Evolutionary conservation across 805 yeast genomes (phyloP).

Genomic region (Kluyveromyces starmeri): DNA sequence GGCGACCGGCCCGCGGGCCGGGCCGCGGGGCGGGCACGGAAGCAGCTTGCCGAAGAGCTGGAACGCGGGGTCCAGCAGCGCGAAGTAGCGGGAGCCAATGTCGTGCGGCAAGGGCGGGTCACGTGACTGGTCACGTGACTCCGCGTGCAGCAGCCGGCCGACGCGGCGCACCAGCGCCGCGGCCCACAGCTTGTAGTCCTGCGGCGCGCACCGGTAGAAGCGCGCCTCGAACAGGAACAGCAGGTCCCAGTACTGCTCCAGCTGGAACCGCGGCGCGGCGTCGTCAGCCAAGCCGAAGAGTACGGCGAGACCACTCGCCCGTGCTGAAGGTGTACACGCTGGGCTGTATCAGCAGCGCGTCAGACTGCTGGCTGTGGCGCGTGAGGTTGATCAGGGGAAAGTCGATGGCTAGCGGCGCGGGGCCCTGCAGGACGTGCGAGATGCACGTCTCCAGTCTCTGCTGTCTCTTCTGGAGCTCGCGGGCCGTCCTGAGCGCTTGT

Average conservation of each 20-base stretch:
- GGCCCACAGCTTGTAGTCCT: constrained; percentile 8
- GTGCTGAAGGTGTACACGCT: neutral
- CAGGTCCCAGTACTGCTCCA: constrained; percentile 27
- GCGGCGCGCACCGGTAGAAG: constrained; percentile 9
- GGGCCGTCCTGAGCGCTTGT: too few species aligned
- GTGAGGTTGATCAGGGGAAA: constrained; percentile 3
- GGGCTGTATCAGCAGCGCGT: constrained; percentile 1
- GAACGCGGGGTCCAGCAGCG: constrained; percentile 20
- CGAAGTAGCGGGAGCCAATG: constrained; percentile 18
- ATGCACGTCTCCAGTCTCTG: constrained; percentile 1
- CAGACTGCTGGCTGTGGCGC: neutral
- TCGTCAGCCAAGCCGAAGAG: constrained; percentile 3
- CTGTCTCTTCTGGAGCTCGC: constrained; percentile 3
- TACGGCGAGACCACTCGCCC: constrained; percentile 2
- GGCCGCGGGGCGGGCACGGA: neutral
- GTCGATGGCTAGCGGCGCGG: neutral
- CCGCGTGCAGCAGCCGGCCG: constrained; percentile 10
- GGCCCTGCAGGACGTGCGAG: neutral
- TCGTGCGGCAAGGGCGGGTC: neutral
- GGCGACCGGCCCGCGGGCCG: neutral
- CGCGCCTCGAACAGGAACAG: constrained; percentile 23
- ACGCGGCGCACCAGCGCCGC: constrained; percentile 11
- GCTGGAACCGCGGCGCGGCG: neutral
- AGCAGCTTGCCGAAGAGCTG: constrained; percentile 8
- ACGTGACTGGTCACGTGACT: constrained; percentile 4